Evolutionary conservation across 2,329 filamentous ascomycete species (phyloP).

Genomic region (Microsporum ferrugineum): DNA sequence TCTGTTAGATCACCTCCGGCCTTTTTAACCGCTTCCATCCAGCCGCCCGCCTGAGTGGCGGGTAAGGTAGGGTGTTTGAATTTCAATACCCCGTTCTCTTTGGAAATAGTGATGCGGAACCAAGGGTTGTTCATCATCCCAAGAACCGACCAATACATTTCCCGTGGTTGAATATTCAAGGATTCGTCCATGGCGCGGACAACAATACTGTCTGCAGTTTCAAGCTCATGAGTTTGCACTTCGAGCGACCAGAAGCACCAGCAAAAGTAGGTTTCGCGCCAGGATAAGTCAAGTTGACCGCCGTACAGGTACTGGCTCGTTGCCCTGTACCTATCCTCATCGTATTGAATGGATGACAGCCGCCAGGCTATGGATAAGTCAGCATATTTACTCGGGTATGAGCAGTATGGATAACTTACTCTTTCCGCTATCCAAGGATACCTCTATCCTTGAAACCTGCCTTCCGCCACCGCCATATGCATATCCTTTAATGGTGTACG

Average conservation of each 20-base stretch:
- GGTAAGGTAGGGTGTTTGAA: constrained; percentile 89
- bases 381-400: background rate
- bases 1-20: constrained; percentile 68
- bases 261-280: constrained; percentile 72
- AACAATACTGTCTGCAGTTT: constrained; percentile 58
- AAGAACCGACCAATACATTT: constrained; percentile 92
- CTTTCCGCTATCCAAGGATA: constrained; percentile 72
- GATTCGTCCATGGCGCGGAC: constrained; percentile 83
- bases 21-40: constrained; percentile 89
- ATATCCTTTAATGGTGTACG: constrained; percentile 65
- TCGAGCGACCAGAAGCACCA: constrained; percentile 86
- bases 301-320: constrained; percentile 56
- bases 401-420: constrained; percentile 23
- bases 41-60: constrained; percentile 63
- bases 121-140: constrained; percentile 99
- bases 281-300: constrained; percentile 66
- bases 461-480: constrained; percentile 83
- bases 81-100: constrained; percentile 51
- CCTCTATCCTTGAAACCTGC: constrained; percentile 67
- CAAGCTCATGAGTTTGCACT: constrained; percentile 52
- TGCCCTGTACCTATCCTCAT: constrained; percentile 71
- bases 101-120: constrained; percentile 69
- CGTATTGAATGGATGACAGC: constrained; percentile 65
- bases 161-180: constrained; percentile 73
- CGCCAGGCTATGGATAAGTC: constrained; percentile 46